A percentile compares a stretch with the other conserved stretches of the same genome.
These are phyloP conservation scores for Pholiota conissans DNA, from an alignment of 768 basidiomycete species.

Conservation along the genomic window DNA sequence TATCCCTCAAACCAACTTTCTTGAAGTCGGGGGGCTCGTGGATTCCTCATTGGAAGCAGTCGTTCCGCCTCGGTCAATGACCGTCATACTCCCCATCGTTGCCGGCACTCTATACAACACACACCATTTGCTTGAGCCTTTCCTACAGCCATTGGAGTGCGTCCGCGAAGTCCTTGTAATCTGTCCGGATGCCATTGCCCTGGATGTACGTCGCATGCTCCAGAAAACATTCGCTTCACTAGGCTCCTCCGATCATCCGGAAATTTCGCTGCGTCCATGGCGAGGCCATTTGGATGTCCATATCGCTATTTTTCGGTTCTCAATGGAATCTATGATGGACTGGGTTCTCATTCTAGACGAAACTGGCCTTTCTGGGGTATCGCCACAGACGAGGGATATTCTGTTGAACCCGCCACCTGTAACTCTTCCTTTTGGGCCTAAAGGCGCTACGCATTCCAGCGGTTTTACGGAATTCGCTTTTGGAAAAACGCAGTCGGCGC, in stretches of 20 bases:
- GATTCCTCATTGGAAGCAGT: neutral
- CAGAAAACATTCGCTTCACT: slow-evolving; percentile 28
- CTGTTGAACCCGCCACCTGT: slow-evolving; percentile 40
- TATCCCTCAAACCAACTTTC: neutral
- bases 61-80: slow-evolving; percentile 35
- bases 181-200: slow-evolving; percentile 37
- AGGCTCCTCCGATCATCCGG: slow-evolving; percentile 33
- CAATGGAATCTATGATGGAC: slow-evolving; percentile 40
- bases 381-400: slow-evolving; percentile 29
- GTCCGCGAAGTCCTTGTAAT: slow-evolving; percentile 49
- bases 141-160: slow-evolving; percentile 34
- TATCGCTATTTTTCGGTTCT: slow-evolving; percentile 30
- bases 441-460: slow-evolving; percentile 23
- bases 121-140: slow-evolving; percentile 33
- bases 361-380: slow-evolving; percentile 36
- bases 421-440: slow-evolving; percentile 42
- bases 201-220: slow-evolving; percentile 35
- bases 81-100: slow-evolving; percentile 50
- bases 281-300: slow-evolving; percentile 3
- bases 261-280: slow-evolving; percentile 38
- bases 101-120: slow-evolving; percentile 31
- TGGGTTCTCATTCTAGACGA: slow-evolving; percentile 57
- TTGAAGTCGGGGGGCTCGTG: neutral
- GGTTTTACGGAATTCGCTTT: slow-evolving; percentile 3
- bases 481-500: slow-evolving; percentile 34